Base-by-base conservation (phyloP, 768 basidiomycete species). In the Cystobasidium tubakii region DNA sequence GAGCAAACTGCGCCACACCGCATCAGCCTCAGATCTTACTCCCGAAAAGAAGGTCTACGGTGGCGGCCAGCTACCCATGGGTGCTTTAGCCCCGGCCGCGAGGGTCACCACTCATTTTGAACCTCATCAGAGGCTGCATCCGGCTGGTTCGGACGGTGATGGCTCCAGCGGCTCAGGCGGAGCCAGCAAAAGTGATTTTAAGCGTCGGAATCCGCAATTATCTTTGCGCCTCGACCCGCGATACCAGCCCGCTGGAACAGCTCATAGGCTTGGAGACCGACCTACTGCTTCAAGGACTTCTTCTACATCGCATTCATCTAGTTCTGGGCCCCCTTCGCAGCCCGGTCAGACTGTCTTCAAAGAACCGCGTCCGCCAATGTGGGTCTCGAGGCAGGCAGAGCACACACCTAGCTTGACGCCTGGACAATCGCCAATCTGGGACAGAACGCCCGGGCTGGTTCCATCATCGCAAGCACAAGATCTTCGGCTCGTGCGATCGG, bases 151-250 rank as follows among this genome's bases (percentile, higher is more conserved):
- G n/a, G 62, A 39, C 7, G 73, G 43, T 0, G 73, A 62, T 10
- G 73, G 71, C 7, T 75, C 75, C 6, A 73, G 74, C 43, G 75
- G 72, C 33, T 72, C 57, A 25, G 67, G 29, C 17, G 60, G 57
- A 19, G 60, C 75, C 6, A 27, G 55, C 0, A 55, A 54, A 29
- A 29, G 46, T 25, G 73, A 74, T 1, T 70, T 53, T 29, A 23
- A 63, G 0, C 60, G 79, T 25, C 66, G 79, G 60, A 78, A 79
- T 46, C 79, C 79, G n/a, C 76, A 76, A 23, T 74, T 79, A 7
- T 77, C 76, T 21, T 77, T 79, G 67, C 78, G 78, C 34, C 77
- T 79, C 27, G 77, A 76, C 1, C 77, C 77, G 1, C 31, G 71
- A 3, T 75, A 74, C 53, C 60, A 66, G 44, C 31, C 72, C 70